Evolutionary conservation across 2,329 filamentous ascomycete species (phyloP), one percentile per base, ranked within the genome.

Genomic region (Aspergillus carbonarius): DNA sequence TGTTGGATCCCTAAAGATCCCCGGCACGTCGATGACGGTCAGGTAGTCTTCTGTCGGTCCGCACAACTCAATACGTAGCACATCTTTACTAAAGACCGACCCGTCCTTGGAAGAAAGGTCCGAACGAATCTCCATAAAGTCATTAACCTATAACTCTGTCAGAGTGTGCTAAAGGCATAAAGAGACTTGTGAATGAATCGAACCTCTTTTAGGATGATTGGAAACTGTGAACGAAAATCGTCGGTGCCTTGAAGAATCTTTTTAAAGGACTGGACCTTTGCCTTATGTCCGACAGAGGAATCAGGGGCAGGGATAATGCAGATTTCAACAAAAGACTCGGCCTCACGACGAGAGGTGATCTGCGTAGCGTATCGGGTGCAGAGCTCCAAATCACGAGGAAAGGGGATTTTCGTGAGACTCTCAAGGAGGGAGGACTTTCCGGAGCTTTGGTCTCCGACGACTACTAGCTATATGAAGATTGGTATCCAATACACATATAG

Each of bases 331-430:
- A 10, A 48, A 5, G 8, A 8, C 15, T 48, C 44, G 4, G n/a
- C 8, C 15, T 65, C 62, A 35, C 75, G 71, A 0, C 76, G 76
- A 25, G 80, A 74, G 12, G 73, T 77, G 46, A 83, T 81, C 58
- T 81, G 75, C 0, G 79, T 82, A 0, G 79, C 77, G 63, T 78
- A 80, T 2, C 76, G 65, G 2, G 78, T 81, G 48, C 78, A 80
- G 3, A 79, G 63, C 0, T 72, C 73, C 35, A 64, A 67, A 23
- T 70, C 76, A 72, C 62, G 69, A 40, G 34, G 69, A 69, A 18
- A 72, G 71, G 20, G 75, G 69, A 23, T 64, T 63, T 23, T 61
- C 23, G 54, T 74, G 65, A 74, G 57, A 1, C 67, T 71, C 54
- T 72, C 71, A 4, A 75, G 60, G 1, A 74, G 65, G 5, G 69